Conservation (phyloP, 2,329 filamentous ascomycete genomes). For the Fusarium sp. region DNA sequence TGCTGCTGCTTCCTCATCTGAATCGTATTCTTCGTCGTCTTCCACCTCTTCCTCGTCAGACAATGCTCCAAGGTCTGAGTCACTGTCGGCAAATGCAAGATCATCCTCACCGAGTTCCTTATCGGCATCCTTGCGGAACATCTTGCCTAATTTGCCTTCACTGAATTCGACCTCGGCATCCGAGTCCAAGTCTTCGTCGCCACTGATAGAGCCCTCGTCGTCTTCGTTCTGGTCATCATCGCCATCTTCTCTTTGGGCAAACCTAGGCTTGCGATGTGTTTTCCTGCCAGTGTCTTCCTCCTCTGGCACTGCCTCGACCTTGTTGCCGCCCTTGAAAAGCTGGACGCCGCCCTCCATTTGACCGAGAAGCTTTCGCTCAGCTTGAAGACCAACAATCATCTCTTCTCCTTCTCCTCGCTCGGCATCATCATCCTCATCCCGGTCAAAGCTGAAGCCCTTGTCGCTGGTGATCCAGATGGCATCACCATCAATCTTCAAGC, state of each 20-base stretch:
- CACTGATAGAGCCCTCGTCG: constrained; percentile 64
- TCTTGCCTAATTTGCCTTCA: constrained; percentile 67
- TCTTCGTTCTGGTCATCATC: constrained; percentile 63
- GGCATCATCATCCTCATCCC: constrained; percentile 68
- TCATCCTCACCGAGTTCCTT: constrained; percentile 71
- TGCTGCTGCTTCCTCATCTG: constrained; percentile 76
- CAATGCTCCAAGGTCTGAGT: constrained; percentile 93
- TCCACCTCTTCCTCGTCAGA: constrained; percentile 64
- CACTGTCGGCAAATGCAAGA: constrained; percentile 92
- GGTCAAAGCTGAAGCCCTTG: constrained; percentile 79
- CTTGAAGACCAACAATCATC: constrained; percentile 89
- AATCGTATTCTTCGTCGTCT: constrained; percentile 62
- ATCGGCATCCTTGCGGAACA: constrained; percentile 65
- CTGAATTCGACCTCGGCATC: constrained; percentile 66
- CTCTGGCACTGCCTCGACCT: constrained; percentile 66
- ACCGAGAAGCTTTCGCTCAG: constrained; percentile 82
- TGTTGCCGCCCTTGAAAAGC: constrained; percentile 81
- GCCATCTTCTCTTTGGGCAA: constrained; percentile 68
- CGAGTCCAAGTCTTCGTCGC: constrained; percentile 60
- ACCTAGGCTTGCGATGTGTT: constrained; percentile 64
- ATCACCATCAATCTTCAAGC: constrained; percentile 95
- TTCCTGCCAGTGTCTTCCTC: constrained; percentile 69
- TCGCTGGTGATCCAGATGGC: constrained; percentile 87
- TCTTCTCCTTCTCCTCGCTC: constrained; percentile 95
- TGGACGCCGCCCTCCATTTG: constrained; percentile 84